A percentile compares a stretch with the other conserved stretches of the same genome.
Evolutionary conservation across 345 rosid genomes (phyloP).

Genomic region (Gossypium herbaceum): DNA sequence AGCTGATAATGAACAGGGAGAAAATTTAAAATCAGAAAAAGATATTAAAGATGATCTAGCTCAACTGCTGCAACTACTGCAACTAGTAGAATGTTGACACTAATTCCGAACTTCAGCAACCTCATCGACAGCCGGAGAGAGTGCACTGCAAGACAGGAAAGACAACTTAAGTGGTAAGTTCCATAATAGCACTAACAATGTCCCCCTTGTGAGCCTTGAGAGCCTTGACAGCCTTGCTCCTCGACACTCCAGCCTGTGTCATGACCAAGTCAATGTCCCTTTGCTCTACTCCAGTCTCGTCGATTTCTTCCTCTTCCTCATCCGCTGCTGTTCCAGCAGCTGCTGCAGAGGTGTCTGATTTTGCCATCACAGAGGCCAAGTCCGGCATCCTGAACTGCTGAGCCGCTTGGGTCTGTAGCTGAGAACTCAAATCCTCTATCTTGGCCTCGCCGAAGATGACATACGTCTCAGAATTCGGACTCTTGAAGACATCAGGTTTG

Average conservation of each 20-base stretch:
- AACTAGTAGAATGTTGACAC: not conserved
- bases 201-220: conserved; percentile 66
- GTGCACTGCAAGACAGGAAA: not conserved
- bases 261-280: conserved; percentile 77
- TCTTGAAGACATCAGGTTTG: conserved; percentile 53
- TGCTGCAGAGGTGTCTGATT: conserved; percentile 47
- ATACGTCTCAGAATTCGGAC: too few relatives aligned
- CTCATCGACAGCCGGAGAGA: not conserved
- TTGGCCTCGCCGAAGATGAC: conserved; percentile 83
- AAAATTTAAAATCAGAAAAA: not conserved
- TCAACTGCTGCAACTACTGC: not conserved
- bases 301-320: conserved; percentile 74
- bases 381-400: conserved; percentile 86
- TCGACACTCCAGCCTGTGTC: conserved; percentile 75
- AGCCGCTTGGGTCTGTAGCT: conserved; percentile 84
- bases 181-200: conserved; percentile 89
- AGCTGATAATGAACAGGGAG: not conserved
- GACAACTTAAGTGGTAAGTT: conserved; percentile 54
- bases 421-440: conserved; percentile 88
- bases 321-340: conserved; percentile 41
- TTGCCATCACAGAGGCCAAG: conserved; percentile 46
- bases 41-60: not conserved
- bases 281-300: conserved; percentile 64
- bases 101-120: not conserved
- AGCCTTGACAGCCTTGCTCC: conserved; percentile 71